Evolutionary conservation across 2,329 filamentous ascomycete species (phyloP).

Genomic region (Allantophomopsis cytisporea): DNA sequence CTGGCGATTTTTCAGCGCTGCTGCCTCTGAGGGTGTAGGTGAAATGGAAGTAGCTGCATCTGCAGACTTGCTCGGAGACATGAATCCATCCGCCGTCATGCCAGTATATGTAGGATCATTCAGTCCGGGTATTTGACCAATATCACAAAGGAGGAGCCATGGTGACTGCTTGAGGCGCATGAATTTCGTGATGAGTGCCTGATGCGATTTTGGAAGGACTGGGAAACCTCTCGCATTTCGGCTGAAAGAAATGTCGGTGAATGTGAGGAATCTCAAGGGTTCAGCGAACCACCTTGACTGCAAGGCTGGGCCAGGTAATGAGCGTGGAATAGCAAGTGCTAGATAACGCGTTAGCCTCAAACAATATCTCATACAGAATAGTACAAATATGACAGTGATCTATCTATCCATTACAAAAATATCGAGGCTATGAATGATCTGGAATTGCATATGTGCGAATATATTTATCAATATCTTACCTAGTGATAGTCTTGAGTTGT

Average conservation of each 20-base stretch:
- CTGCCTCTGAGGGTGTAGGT: constrained; percentile 55
- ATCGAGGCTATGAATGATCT: not conserved
- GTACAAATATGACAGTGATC: not conserved
- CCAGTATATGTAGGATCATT: constrained; percentile 15
- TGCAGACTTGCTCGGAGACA: constrained; percentile 27
- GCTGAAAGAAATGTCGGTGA: constrained; percentile 40
- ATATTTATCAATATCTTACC: constrained; percentile 44
- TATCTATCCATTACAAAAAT: too few species aligned
- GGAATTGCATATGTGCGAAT: not conserved
- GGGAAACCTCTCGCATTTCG: constrained; percentile 47
- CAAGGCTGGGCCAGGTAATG: constrained; percentile 43
- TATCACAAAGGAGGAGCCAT: constrained; percentile 49
- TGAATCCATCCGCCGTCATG: constrained; percentile 16
- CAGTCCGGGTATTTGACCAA: constrained; percentile 32
- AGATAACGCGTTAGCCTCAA: constrained; percentile 1
- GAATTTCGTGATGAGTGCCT: constrained; percentile 44
- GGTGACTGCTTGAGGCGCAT: constrained; percentile 51
- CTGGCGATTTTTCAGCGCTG: constrained; percentile 24
- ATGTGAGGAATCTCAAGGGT: constrained; percentile 47
- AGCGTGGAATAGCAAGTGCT: constrained; percentile 38
- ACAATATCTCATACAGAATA: not conserved
- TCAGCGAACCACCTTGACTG: constrained; percentile 59
- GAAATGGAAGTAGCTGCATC: constrained; percentile 20
- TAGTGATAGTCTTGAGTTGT: constrained; percentile 67
- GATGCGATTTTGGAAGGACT: constrained; percentile 45